phyloP scores from a whole-genome alignment of 139 green algal genomes.

The Chlorella sorokiniana region DNA sequence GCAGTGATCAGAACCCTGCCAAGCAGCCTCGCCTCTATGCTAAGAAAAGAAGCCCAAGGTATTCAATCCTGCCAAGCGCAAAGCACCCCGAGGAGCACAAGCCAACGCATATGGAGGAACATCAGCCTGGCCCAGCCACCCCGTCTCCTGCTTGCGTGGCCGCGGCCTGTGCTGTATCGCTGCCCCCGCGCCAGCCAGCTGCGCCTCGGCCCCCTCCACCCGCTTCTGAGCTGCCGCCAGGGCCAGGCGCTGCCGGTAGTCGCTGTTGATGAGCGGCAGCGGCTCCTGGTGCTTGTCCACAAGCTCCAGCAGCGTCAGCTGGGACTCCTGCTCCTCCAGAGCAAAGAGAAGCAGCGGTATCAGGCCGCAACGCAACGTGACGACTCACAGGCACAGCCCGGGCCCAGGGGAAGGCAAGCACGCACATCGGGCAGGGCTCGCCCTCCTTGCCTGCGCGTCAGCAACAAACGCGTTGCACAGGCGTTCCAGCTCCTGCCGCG shows the following conservation, averaged over 20 bases:
- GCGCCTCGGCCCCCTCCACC: conserved; percentile 7
- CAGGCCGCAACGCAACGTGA: not conserved
- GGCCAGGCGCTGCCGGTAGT: conserved; percentile 9
- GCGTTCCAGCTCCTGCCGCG: not conserved
- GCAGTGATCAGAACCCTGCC: no score
- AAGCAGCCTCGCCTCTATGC: no score
- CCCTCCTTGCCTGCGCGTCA: not conserved
- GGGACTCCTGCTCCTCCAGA: conserved; percentile 13
- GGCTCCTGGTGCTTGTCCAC: conserved; percentile 14
- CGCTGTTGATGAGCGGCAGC: conserved; percentile 15
- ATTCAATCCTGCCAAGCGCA: no score
- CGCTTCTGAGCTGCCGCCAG: conserved; percentile 12
- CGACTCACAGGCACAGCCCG: no score
- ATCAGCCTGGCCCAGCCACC: no score
- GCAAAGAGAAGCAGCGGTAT: not conserved
- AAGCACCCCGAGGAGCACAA: no score
- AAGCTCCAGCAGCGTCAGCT: conserved; percentile 13
- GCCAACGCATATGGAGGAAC: no score
- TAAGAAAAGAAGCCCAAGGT: no score
- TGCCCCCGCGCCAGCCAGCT: not conserved
- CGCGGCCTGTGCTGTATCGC: not conserved
- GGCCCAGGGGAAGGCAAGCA: not conserved
- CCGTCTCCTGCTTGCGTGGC: not conserved
- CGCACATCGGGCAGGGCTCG: not conserved
- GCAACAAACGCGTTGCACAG: conserved; percentile 5